phyloP scores from a whole-genome alignment of 345 rosid species.

The Jatropha curcas region DNA sequence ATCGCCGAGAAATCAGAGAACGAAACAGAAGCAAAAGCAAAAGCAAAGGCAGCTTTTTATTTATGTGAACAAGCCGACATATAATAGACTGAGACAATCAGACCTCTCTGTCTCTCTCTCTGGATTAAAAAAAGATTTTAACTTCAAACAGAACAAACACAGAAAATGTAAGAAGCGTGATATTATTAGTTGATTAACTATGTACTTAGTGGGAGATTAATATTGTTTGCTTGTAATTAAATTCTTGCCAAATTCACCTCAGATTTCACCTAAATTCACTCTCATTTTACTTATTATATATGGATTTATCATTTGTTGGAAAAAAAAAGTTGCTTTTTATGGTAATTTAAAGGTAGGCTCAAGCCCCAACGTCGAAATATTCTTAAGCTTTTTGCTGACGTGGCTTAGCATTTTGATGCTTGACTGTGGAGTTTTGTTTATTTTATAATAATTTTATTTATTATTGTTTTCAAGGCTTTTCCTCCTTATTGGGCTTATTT shows the following conservation, averaged over 20 bases:
- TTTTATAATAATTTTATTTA: not conserved
- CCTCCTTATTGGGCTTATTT: conserved; percentile 15
- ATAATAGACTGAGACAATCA: conserved; percentile 45
- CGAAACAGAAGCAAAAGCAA: conserved; percentile 46
- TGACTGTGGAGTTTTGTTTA: not conserved
- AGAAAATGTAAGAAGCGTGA: not conserved
- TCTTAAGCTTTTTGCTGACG: conserved; percentile 11
- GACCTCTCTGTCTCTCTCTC: conserved; percentile 1
- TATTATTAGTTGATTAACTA: not conserved
- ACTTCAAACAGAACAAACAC: not conserved
- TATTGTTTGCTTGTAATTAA: not conserved
- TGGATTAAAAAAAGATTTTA: not conserved
- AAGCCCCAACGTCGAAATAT: conserved; percentile 22
- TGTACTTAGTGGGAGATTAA: not conserved
- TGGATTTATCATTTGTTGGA: not conserved
- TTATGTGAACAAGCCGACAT: conserved; percentile 74
- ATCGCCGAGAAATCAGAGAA: conserved; percentile 78
- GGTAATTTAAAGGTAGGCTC: conserved; percentile 2
- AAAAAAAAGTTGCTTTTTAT: not conserved
- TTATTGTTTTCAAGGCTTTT: not conserved
- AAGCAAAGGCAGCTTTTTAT: conserved; percentile 44
- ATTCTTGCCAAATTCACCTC: conserved; percentile 19
- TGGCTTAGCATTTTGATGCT: conserved; percentile 14
- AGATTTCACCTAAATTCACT: conserved; percentile 11
- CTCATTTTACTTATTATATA: not conserved